Percentiles rank a stretch among this genome's conserved stretches.
Conservation (phyloP, 2,329 filamentous ascomycete species). For the Aspergillus ochraceoroseus region DNA sequence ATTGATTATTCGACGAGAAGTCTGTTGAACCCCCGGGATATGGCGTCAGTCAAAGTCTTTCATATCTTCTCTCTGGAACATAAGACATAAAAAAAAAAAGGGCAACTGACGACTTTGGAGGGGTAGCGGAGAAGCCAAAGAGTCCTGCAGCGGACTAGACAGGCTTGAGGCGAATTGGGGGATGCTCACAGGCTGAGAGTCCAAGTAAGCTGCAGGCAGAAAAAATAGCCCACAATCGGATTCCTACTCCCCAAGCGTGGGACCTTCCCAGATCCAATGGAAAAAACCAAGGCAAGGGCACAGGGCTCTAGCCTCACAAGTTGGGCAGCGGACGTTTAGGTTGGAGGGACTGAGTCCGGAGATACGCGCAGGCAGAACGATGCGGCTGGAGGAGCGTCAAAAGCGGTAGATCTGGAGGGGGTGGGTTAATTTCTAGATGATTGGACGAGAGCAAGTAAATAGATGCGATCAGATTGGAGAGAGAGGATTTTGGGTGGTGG, state of each 20-base stretch:
- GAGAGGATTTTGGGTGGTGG: too few relatives aligned
- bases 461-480: too few relatives aligned
- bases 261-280: conserved; percentile 20
- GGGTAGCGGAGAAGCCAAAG: conserved; percentile 13
- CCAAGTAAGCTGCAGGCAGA: conserved; percentile 16
- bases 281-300: conserved; percentile 14
- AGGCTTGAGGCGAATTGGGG: conserved; percentile 10
- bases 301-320: conserved; percentile 37
- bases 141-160: conserved; percentile 19
- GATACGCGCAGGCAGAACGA: conserved; percentile 6
- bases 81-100: conserved; percentile 3
- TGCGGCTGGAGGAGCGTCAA: conserved; percentile 8
- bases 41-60: conserved; percentile 11
- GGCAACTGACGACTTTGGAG: background rate
- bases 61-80: conserved; percentile 3
- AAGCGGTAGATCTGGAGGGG: conserved; percentile 3
- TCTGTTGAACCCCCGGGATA: conserved; percentile 7
- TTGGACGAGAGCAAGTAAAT: too few relatives aligned
- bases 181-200: conserved; percentile 18
- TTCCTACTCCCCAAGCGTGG: conserved; percentile 3
- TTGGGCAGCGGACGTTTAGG: conserved; percentile 33
- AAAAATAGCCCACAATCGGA: conserved; percentile 10
- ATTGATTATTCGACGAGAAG: conserved; percentile 9
- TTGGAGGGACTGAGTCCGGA: conserved; percentile 5
- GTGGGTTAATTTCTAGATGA: background rate